phyloP scores from a whole-genome alignment of 2,329 filamentous ascomycete species.

The Graphiopsis chlorocephala region DNA sequence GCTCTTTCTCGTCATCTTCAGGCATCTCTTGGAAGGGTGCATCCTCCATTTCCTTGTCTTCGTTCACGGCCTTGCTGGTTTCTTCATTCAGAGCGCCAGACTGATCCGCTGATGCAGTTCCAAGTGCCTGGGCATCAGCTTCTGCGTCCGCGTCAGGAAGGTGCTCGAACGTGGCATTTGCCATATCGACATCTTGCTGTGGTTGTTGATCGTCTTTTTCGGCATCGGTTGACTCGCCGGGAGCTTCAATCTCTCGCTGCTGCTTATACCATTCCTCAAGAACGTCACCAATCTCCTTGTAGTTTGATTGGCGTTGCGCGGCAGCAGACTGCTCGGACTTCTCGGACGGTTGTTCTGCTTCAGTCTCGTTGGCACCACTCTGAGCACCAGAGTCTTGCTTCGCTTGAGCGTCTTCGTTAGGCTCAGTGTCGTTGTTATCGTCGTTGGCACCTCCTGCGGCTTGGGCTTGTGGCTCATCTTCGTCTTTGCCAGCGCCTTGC shows the following conservation, averaged over 20 bases:
- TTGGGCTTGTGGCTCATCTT: constrained; percentile 48
- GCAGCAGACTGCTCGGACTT: constrained; percentile 23
- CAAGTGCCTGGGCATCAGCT: constrained; percentile 88
- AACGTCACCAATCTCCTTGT: constrained; percentile 91
- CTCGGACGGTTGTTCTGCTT: constrained; percentile 23
- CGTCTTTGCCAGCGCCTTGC: constrained; percentile 56
- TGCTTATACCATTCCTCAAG: constrained; percentile 90
- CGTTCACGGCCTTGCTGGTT: constrained; percentile 75
- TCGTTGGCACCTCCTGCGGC: constrained; percentile 39
- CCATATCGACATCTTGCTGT: constrained; percentile 65
- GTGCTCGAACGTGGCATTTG: constrained; percentile 87
- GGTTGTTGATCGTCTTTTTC: constrained; percentile 53
- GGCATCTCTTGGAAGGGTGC: constrained; percentile 25
- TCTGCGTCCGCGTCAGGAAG: constrained; percentile 77
- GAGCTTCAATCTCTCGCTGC: constrained; percentile 73
- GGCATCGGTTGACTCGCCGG: constrained; percentile 46
- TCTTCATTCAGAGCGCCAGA: constrained; percentile 80
- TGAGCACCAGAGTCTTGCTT: constrained; percentile 24
- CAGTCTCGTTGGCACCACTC: constrained; percentile 19
- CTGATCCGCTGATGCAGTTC: constrained; percentile 83
- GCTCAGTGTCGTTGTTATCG: constrained; percentile 32
- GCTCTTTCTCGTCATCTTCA: constrained; percentile 34
- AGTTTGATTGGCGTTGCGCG: constrained; percentile 39
- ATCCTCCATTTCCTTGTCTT: constrained; percentile 38
- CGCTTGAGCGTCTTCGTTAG: constrained; percentile 18